Conservation (phyloP, 148 eudicot species). For the Agrostemma githago region DNA sequence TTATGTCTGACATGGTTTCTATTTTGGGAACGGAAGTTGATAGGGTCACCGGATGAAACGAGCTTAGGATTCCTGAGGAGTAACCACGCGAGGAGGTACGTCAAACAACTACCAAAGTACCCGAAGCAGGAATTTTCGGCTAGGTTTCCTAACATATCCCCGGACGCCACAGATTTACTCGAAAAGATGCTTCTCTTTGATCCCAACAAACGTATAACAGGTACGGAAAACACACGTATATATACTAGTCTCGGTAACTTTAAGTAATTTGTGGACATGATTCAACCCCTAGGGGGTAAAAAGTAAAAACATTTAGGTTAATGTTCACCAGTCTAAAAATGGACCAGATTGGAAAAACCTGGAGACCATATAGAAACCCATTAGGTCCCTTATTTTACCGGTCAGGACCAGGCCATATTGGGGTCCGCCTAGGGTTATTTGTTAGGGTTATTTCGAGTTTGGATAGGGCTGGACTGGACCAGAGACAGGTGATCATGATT, state of each 20-base stretch:
- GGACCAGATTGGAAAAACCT: no score
- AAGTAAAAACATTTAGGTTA: no score
- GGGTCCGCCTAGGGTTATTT: no score
- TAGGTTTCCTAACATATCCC: constrained; percentile 37
- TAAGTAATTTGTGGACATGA: no score
- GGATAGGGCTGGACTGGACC: no score
- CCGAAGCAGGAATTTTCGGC: constrained; percentile 41
- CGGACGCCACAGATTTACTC: constrained; percentile 38
- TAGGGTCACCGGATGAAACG: constrained; percentile 46
- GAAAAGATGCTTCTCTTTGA: constrained; percentile 47
- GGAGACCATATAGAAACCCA: no score
- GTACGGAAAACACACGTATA: constrained; percentile 10
- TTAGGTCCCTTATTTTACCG: no score
- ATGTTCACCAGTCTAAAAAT: no score
- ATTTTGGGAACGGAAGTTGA: constrained; percentile 22
- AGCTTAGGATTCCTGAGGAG: constrained; percentile 42
- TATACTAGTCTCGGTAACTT: not conserved
- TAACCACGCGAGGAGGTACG: constrained; percentile 43
- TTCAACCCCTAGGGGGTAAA: no score
- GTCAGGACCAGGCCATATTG: no score
- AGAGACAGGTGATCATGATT: no score
- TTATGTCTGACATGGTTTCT: constrained; percentile 9
- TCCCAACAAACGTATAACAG: constrained; percentile 41
- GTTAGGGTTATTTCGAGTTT: no score
- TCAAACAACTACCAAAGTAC: constrained; percentile 44